Evolutionary conservation across 2,329 filamentous ascomycete genomes (phyloP).

Genomic region (Tolypocladium paradoxum): DNA sequence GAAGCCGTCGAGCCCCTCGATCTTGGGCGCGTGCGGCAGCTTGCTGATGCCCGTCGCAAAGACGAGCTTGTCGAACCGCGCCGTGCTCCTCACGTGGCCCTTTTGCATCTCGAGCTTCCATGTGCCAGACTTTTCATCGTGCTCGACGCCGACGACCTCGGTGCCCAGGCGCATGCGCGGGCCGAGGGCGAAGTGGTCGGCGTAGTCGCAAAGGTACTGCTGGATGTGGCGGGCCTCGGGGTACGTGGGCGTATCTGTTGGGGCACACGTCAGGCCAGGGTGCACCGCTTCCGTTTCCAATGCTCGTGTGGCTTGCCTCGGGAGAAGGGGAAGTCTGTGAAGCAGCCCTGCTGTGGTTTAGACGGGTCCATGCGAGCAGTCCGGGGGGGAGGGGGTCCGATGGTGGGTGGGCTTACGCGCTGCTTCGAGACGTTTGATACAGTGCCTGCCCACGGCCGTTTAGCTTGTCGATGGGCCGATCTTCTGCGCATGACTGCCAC

Average conservation of each 20-base stretch:
- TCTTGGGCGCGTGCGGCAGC: conserved; percentile 21
- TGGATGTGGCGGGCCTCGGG: conserved; percentile 14
- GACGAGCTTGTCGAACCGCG: conserved; percentile 26
- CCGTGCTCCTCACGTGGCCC: not conserved
- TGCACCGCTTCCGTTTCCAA: not conserved
- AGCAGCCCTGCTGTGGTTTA: conserved; percentile 15
- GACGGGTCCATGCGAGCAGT: no score
- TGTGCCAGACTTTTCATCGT: conserved; percentile 7
- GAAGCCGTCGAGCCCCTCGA: conserved; percentile 25
- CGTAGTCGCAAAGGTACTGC: conserved; percentile 22
- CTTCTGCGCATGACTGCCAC: conserved; percentile 1
- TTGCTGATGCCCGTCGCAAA: conserved; percentile 23
- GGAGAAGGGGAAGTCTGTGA: conserved; percentile 23
- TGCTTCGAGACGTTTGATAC: conserved; percentile 22
- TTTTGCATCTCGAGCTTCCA: conserved; percentile 16
- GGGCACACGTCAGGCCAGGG: not conserved
- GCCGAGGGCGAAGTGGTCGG: conserved; percentile 18
- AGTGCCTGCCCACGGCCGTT: conserved; percentile 9
- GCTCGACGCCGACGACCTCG: conserved; percentile 8
- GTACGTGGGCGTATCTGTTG: conserved; percentile 13
- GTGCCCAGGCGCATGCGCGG: conserved; percentile 15
- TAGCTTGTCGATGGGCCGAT: no score
- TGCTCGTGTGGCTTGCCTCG: not conserved
- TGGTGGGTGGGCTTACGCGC: conserved; percentile 11
- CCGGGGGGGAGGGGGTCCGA: no score